Evolutionary conservation across 495 filamentous ascomycete species (phyloP), one percentile per base, ranked within the genome.

Genomic region (Aspergillus haitiensis): DNA sequence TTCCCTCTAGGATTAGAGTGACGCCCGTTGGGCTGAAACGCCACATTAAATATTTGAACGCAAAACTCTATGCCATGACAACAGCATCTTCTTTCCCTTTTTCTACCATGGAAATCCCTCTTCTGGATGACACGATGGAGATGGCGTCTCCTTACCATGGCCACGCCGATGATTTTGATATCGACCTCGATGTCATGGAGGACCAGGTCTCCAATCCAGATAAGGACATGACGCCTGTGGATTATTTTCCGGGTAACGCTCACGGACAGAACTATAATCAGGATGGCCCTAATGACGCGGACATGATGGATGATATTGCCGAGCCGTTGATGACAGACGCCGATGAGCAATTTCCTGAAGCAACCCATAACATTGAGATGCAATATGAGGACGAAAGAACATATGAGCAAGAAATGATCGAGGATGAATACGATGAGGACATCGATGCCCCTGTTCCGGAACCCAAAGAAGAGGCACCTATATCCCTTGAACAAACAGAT

Each of bases 131-230:
- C 52, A 74, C 70, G 49, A 86, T 87, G 83, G 82, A 82, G 58
- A 78, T 83, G 70, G 79, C 74, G 15, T 78, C 78, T 44, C 77
- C 77, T 32, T 78, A 78, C 40, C 67, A 72, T 13, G 77, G 72
- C 2, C 72, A 75, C 42, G 82, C 78, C 44, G 86, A 90, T 66
- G 86, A 89, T 61, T 87, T 89, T 55, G 89, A 91, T 56, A 88
- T 91, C 63, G 88, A 91, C 62, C 77, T 91, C 62, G 88, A 92
- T 67, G 74, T 88, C 15, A 81, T 83, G 67, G 75, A 81, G 55
- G 82, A 79, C 44, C 75, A 82, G 33, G 68, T 64, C 39, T 73
- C 73, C 12, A 75, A 77, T 52, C 72, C 75, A 42, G 85, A 89
- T 59, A 83, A 84, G 60, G 87, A 91, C 61, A 81, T 84, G 66